Base-by-base conservation (phyloP, 106 monocot genomes). In the Alisma plantagoaquatica region DNA sequence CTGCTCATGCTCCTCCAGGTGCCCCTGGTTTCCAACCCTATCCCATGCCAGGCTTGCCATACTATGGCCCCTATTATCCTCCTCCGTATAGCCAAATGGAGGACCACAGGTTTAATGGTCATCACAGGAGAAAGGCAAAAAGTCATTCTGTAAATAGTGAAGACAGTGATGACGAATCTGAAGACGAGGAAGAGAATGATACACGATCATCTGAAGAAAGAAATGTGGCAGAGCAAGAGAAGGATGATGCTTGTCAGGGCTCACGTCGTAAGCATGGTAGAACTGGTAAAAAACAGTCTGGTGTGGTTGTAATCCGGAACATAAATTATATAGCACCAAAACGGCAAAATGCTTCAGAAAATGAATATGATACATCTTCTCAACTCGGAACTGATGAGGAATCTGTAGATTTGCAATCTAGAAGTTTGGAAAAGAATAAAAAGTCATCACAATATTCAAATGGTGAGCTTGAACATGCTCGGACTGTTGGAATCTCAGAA, bases 291-390 rank as follows among this genome's bases (percentile, higher is more conserved):
- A 98, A 96, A 61, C 70, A 85, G 45, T 56, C 77, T 59, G 74
- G 78, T 22, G 57, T 69, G 38, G 81, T 85, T 60, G 85, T 89
- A n/a, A 89, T 82, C 35, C 68, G 70, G 23, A 84, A 94, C 54
- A 60, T 88, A 32, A 94, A 88, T 48, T 87, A 77, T 29, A 77
- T 87, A 19, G 44, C 77, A 42, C 76, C 84, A 3, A 98, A 79
- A 65, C 71, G 65, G 61, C 68, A 56, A 26, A 73, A 56, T 53
- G 63, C 60, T 22, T 75, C 77, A 6, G 85, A 62, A 33, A 75
- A 68, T 63, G 88, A 73, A 33, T 77, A 74, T n/a, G 49, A 49
- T 18, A 78, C 84, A 33, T 58, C 53, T 42, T 71, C 84, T 30
- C 57, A 54, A 12, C 53, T 60, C 41, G 83, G 77, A 46, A 55